Evolutionary conservation across 345 rosid genomes (phyloP), one percentile per base, ranked within the genome.

Genomic region (rapeseed (Brassica napus)): DNA sequence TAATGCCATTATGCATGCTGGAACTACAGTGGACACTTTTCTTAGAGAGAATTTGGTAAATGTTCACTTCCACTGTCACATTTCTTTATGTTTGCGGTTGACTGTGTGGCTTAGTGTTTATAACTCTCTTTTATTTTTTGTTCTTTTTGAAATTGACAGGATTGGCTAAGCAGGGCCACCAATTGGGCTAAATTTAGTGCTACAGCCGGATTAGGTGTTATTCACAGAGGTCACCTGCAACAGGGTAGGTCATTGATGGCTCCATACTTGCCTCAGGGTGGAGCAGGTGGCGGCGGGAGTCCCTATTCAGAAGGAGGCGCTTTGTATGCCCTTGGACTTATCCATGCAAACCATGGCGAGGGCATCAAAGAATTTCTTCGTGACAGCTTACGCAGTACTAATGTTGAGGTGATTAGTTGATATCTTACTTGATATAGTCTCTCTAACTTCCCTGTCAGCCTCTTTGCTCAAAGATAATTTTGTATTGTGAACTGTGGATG

Each of bases 111-210:
- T 73, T 77, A 34, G 10, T 73, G 18, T 72, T 81, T 26, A 16
- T 44, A 68, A 72, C n/a, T 71, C 69, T 18, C 5, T 70, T 35
- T 23, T 65, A 8, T 72, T 55, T 39, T 34, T 23, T 57, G 26
- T 76, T 30, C 6, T 68, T 71, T 68, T 69, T 55, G 74, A 7
- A 31, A 69, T 68, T 74, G 18, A 78, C 89, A 96, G 99, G 99
- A 96, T 77, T 96, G 99, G 99, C 78, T 96, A 86, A 92, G 98
- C 86, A 92, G 98, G 82, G 99, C 98, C 37, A 93, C 99, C 73
- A 96, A 96, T 76, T 95, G 99, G 99, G 99, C 98, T 31, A 95
- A 93, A 85, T 95, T 95, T 83, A 96, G 97, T 88, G 99, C 99
- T 12, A 96, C 97, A 10, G 98, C 98, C 0, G 99, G 99, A 58